phyloP scores from a whole-genome alignment of 371 early-diverging fungal species.

The Lichtheimia ornata region DNA sequence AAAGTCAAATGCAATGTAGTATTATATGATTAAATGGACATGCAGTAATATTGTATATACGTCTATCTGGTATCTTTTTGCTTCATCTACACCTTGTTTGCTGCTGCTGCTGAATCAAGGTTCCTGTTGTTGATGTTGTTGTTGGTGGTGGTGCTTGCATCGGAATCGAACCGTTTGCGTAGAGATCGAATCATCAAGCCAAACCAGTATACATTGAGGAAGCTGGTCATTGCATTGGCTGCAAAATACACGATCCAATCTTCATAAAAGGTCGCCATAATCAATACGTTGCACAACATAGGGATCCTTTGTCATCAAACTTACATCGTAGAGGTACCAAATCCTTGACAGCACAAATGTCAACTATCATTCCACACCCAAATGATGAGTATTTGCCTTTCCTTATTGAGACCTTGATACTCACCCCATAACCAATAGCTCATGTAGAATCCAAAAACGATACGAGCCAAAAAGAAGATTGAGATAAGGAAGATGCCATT shows the following conservation, averaged over 20 bases:
- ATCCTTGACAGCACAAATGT: slow-evolving; percentile 51
- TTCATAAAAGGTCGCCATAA: slow-evolving; percentile 8
- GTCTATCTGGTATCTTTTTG: neutral
- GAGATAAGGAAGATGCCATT: slow-evolving; percentile 81
- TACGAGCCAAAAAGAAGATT: slow-evolving; percentile 77
- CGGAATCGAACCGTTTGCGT: slow-evolving; percentile 33
- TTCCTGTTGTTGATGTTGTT: neutral
- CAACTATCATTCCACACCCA: slow-evolving; percentile 13
- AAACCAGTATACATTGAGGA: slow-evolving; percentile 82
- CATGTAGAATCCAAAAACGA: slow-evolving; percentile 80
- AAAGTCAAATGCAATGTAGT: too few relatives aligned
- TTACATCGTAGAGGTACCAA: slow-evolving; percentile 58
- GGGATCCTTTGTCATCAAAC: slow-evolving; percentile 8
- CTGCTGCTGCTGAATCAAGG: too few relatives aligned
- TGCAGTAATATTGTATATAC: too few relatives aligned
- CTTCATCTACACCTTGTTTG: slow-evolving; percentile 10
- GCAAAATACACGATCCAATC: slow-evolving; percentile 55
- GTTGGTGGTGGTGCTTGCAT: neutral
- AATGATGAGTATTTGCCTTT: neutral
- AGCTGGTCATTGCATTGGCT: slow-evolving; percentile 66
- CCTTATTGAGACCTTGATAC: neutral
- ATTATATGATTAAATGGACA: too few relatives aligned
- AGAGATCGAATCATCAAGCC: slow-evolving; percentile 66
- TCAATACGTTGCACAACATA: neutral
- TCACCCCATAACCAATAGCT: slow-evolving; percentile 65